Evolutionary conservation across 495 filamentous ascomycete genomes (phyloP).

Genomic region (Neurospora tetrasperma): DNA sequence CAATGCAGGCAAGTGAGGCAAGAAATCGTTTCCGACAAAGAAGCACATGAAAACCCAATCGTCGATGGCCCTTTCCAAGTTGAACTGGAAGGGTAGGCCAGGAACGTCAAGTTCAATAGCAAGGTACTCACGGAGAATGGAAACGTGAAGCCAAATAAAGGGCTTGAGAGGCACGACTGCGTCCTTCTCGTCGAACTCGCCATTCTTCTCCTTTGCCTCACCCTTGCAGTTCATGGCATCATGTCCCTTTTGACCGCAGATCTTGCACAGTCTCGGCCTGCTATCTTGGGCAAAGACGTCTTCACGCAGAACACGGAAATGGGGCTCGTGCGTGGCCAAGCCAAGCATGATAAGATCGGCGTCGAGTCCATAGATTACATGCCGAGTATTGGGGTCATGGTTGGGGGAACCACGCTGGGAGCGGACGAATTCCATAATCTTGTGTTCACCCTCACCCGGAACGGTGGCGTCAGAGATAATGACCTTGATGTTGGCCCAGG

Average conservation of each 20-base stretch:
- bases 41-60: constrained; percentile 99
- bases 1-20: constrained; percentile 90
- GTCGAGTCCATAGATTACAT: constrained; percentile 93
- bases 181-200: constrained; percentile 78
- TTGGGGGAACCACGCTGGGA: constrained; percentile 83
- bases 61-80: constrained; percentile 92
- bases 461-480: constrained; percentile 98
- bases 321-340: constrained; percentile 90
- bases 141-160: constrained; percentile 97
- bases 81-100: constrained; percentile 62
- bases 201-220: constrained; percentile 70
- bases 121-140: constrained; percentile 85
- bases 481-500: constrained; percentile 95
- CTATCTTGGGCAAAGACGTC: constrained; percentile 91
- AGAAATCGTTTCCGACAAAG: constrained; percentile 98
- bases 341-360: constrained; percentile 99
- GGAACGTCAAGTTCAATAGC: constrained; percentile 79
- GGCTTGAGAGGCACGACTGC: constrained; percentile 62
- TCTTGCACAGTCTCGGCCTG: constrained; percentile 65
- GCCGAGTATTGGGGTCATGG: constrained; percentile 92
- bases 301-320: constrained; percentile 94
- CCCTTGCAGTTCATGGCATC: constrained; percentile 74
- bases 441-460: constrained; percentile 96
- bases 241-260: constrained; percentile 89
- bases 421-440: constrained; percentile 97